phyloP scores from a whole-genome alignment of 495 filamentous ascomycete genomes.

The Neurospora sp. region DNA sequence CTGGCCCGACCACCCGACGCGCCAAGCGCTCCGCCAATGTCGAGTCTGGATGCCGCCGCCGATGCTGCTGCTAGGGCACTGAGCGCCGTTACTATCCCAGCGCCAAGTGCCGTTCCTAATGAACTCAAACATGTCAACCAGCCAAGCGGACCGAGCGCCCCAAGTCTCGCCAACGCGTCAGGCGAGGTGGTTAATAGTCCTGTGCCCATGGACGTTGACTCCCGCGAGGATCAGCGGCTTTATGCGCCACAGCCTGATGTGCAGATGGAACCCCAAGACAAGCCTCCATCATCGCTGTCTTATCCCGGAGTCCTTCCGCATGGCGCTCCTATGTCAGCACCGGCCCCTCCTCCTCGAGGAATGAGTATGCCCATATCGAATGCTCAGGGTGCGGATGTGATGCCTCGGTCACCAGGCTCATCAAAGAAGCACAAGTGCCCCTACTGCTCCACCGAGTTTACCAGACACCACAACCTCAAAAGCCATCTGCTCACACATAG shows the following conservation, averaged over 20 bases:
- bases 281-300: constrained; percentile 31
- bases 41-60: constrained; percentile 26
- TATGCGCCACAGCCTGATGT: constrained; percentile 33
- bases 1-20: constrained; percentile 43
- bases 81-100: constrained; percentile 25
- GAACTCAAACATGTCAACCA: constrained; percentile 31
- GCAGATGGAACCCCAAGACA: constrained; percentile 32
- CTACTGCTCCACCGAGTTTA: constrained; percentile 94
- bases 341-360: constrained; percentile 45
- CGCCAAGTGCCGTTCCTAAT: constrained; percentile 15
- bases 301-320: constrained; percentile 34
- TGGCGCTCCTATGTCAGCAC: constrained; percentile 26
- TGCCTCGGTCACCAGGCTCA: constrained; percentile 41
- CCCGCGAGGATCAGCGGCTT: constrained; percentile 19
- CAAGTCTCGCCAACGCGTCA: constrained; percentile 25
- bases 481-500: constrained; percentile 96
- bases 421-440: constrained; percentile 91
- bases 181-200: constrained; percentile 32
- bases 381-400: constrained; percentile 41
- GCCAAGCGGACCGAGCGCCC: constrained; percentile 27
- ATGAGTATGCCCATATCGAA: constrained; percentile 68
- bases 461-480: constrained; percentile 97
- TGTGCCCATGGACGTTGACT: constrained; percentile 33
- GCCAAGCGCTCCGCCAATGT: constrained; percentile 24
- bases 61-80: constrained; percentile 17